Evolutionary conservation across 345 rosid species (phyloP).

Genomic region (Corchorus capsularis): DNA sequence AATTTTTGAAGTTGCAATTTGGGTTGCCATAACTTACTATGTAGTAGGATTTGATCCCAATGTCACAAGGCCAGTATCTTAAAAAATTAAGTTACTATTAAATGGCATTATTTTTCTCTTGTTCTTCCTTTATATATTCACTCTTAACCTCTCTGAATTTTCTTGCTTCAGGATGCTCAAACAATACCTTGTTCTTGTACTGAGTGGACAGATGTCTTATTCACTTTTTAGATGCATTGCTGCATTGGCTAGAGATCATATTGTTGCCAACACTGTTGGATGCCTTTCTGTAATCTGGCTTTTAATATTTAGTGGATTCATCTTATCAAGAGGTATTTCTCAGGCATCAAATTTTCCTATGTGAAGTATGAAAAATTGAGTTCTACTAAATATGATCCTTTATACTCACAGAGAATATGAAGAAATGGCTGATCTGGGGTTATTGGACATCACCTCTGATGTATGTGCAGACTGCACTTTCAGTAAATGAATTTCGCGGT

Average conservation of each 20-base stretch:
- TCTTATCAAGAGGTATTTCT: slow-evolving; percentile 40
- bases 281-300: slow-evolving; percentile 24
- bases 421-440: slow-evolving; percentile 91
- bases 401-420: slow-evolving; percentile 51
- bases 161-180: slow-evolving; percentile 42
- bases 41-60: slow-evolving; percentile 71
- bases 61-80: slow-evolving; percentile 48
- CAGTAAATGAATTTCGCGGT: slow-evolving; percentile 69
- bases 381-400: background rate
- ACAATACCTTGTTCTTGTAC: slow-evolving; percentile 48
- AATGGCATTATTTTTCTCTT: background rate
- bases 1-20: slow-evolving; percentile 59
- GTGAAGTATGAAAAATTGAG: background rate
- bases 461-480: slow-evolving; percentile 75
- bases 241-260: slow-evolving; percentile 48
- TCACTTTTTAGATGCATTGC: slow-evolving; percentile 58
- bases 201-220: slow-evolving; percentile 53
- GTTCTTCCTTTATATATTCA: background rate
- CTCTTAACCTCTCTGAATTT: background rate
- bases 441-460: slow-evolving; percentile 85
- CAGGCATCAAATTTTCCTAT: background rate
- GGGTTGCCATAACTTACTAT: slow-evolving; percentile 67
- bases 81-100: background rate
- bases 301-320: slow-evolving; percentile 48
- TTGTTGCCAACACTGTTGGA: slow-evolving; percentile 46